Percentiles rank a stretch among this genome's conserved stretches.
These are phyloP conservation scores for Erucastrum elatum DNA, from an alignment of 345 rosid genomes.

Conservation along the genomic window DNA sequence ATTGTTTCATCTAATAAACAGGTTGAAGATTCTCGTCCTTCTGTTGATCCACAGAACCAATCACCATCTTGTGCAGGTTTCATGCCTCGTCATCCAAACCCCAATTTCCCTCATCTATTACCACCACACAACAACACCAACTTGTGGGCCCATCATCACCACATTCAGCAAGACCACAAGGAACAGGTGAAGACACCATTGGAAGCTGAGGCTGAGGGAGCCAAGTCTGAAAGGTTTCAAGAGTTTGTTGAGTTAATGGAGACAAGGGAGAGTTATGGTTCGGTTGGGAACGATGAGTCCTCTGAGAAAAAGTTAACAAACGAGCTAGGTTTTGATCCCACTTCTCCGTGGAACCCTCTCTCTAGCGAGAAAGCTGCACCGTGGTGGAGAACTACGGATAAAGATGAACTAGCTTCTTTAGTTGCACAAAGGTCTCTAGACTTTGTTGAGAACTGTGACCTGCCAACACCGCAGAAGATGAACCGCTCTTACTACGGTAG, in stretches of 20 bases:
- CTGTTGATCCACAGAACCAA: conserved; percentile 47
- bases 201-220: conserved; percentile 53
- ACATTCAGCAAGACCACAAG: conserved; percentile 32
- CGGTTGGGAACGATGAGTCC: conserved; percentile 39
- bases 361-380: conserved; percentile 61
- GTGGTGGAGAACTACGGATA: conserved; percentile 86
- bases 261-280: conserved; percentile 43
- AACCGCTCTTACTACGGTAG: conserved; percentile 41
- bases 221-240: conserved; percentile 39
- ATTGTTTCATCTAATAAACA: conserved; percentile 51
- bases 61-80: conserved; percentile 44
- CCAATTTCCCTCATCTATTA: conserved; percentile 49
- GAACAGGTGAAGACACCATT: conserved; percentile 43
- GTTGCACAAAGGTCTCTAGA: conserved; percentile 81
- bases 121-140: conserved; percentile 59
- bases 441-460: conserved; percentile 78
- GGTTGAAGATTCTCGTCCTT: conserved; percentile 52
- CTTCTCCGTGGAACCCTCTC: conserved; percentile 58
- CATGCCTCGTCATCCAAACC: conserved; percentile 56
- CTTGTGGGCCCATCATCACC: conserved; percentile 69
- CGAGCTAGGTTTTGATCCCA: conserved; percentile 51
- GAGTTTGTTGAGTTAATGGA: conserved; percentile 48
- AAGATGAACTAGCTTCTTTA: conserved; percentile 78
- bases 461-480: conserved; percentile 77
- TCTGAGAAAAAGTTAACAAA: conserved; percentile 32